phyloP scores from a whole-genome alignment of 352 stramenopile genomes.

The Phytophthora hibernalis region DNA sequence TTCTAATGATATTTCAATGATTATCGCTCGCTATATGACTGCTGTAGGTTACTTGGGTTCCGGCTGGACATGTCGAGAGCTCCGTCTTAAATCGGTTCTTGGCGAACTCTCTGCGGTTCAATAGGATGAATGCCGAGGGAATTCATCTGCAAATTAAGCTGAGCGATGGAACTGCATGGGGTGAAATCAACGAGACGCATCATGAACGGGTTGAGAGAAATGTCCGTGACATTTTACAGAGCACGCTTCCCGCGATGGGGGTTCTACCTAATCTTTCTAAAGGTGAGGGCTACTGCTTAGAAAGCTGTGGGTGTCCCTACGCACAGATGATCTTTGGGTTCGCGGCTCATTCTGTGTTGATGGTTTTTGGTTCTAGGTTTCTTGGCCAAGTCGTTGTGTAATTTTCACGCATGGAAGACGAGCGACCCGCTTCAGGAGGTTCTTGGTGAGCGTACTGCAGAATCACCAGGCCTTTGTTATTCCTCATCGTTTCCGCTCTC shows the following conservation, averaged over 20 bases:
- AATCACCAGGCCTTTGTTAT: constrained; percentile 32
- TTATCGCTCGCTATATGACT: background rate
- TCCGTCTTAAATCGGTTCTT: constrained; percentile 50
- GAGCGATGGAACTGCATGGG: background rate
- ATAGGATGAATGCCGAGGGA: constrained; percentile 35
- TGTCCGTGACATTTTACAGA: constrained; percentile 35
- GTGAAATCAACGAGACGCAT: constrained; percentile 19
- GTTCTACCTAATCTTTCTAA: constrained; percentile 27
- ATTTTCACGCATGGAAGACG: constrained; percentile 33
- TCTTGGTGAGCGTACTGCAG: constrained; percentile 2
- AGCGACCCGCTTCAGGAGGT: constrained; percentile 24
- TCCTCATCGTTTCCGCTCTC: constrained; percentile 46
- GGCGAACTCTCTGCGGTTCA: constrained; percentile 32
- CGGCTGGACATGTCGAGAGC: constrained; percentile 27
- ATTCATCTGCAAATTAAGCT: constrained; percentile 50
- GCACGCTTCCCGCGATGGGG: constrained; percentile 31
- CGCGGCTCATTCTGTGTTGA: background rate
- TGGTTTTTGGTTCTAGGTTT: constrained; percentile 37
- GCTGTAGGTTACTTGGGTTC: constrained; percentile 47
- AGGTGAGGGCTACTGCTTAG: constrained; percentile 17
- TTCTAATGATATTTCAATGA: background rate
- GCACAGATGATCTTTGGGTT: background rate
- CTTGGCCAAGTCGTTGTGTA: constrained; percentile 51
- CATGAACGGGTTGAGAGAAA: constrained; percentile 46
- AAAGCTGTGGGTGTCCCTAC: constrained; percentile 10